phyloP scores from a whole-genome alignment of 108 stramenopile species.

The Seminavis robusta region DNA sequence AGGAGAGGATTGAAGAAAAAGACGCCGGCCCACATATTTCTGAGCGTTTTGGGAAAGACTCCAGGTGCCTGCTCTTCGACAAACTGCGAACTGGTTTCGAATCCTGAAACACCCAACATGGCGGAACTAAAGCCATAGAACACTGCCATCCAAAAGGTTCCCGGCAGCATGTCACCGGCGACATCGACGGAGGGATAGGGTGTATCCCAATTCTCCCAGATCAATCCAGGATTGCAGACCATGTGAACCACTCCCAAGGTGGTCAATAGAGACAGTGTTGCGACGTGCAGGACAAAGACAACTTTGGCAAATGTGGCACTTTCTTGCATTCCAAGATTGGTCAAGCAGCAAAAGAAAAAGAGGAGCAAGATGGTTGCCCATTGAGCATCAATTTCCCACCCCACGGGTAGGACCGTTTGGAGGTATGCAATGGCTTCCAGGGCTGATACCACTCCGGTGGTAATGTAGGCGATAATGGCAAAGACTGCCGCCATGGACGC shows the following conservation, averaged over 20 bases:
- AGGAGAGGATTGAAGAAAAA: conserved; percentile 60
- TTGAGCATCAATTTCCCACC: conserved; percentile 24
- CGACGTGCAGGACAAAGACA: conserved; percentile 60
- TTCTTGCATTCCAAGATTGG: conserved; percentile 52
- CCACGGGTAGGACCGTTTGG: conserved; percentile 34
- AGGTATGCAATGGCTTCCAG: conserved; percentile 54
- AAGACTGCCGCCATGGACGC: conserved; percentile 61
- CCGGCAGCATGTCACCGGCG: conserved; percentile 26
- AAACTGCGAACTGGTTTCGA: conserved; percentile 64
- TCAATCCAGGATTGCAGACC: conserved; percentile 20
- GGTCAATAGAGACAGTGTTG: conserved; percentile 33
- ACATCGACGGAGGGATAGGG: conserved; percentile 26
- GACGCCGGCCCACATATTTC: conserved; percentile 63
- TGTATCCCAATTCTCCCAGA: conserved; percentile 32
- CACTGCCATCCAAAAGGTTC: conserved; percentile 42
- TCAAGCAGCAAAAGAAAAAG: conserved; percentile 49
- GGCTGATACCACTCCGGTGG: conserved; percentile 54
- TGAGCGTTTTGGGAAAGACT: conserved; percentile 54
- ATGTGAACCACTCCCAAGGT: conserved; percentile 34
- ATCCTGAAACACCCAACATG: conserved; percentile 70
- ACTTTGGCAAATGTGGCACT: conserved; percentile 51
- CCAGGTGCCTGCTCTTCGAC: conserved; percentile 60
- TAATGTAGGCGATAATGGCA: conserved; percentile 68
- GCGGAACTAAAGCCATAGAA: conserved; percentile 63
- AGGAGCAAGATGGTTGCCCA: conserved; percentile 41